phyloP scores from a whole-genome alignment of 306 rosid species.

The Lupinus albus region DNA sequence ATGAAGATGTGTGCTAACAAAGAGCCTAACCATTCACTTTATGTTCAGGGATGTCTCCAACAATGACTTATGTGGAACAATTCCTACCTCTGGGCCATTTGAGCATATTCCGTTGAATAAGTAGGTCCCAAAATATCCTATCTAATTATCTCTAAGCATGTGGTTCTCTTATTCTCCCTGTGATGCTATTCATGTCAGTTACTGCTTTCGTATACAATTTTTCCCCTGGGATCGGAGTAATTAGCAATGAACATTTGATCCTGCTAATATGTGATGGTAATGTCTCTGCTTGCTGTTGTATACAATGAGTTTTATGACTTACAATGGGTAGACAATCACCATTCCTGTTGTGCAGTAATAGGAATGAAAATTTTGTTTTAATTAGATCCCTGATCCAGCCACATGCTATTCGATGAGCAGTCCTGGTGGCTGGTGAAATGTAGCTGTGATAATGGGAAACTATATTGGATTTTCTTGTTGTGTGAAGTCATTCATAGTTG shows the following conservation, averaged over 20 bases:
- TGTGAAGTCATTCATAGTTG: not conserved
- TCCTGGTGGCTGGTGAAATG: not conserved
- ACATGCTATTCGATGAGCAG: slow-evolving; percentile 2
- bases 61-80: slow-evolving; percentile 73
- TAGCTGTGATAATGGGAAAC: not conserved
- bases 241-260: not conserved
- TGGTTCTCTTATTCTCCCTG: slow-evolving; percentile 2
- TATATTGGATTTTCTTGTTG: slow-evolving; percentile 18
- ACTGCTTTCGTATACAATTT: not conserved
- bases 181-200: slow-evolving; percentile 14
- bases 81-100: slow-evolving; percentile 85
- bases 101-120: slow-evolving; percentile 87
- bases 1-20: slow-evolving; percentile 23
- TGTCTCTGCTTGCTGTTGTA: slow-evolving; percentile 22
- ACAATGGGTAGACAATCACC: not conserved
- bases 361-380: not conserved
- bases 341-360: not conserved
- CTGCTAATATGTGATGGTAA: not conserved
- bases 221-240: not conserved
- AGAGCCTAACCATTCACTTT: slow-evolving; percentile 78
- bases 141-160: slow-evolving; percentile 9
- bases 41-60: slow-evolving; percentile 91
- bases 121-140: slow-evolving; percentile 51
- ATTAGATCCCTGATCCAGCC: slow-evolving; percentile 3
- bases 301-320: not conserved